Conservation (phyloP, 352 stramenopile species). For the Phytophthora hibernalis region DNA sequence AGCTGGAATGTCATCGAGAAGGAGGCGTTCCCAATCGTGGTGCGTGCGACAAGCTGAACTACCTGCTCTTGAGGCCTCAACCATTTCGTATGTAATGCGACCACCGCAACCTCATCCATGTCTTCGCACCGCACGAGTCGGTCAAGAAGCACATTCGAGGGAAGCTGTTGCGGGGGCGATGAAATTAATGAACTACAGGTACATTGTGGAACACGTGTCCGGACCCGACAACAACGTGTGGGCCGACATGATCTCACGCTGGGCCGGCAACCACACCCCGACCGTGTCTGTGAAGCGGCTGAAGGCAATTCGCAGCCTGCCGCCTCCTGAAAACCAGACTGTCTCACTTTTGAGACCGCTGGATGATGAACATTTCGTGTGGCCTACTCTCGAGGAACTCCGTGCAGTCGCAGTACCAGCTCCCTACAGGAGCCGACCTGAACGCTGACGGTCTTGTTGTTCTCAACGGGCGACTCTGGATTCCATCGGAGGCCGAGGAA, state of each 20-base stretch:
- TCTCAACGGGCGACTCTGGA: not conserved
- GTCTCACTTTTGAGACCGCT: not conserved
- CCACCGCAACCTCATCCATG: constrained; percentile 8
- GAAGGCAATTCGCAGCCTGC: not conserved
- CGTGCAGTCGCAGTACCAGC: not conserved
- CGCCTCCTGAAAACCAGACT: no score
- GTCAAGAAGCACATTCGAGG: constrained; percentile 18
- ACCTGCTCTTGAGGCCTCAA: constrained; percentile 5
- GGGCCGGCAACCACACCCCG: not conserved
- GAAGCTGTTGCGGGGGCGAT: constrained; percentile 2
- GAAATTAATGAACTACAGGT: constrained; percentile 8
- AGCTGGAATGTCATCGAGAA: not conserved
- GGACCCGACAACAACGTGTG: constrained; percentile 1
- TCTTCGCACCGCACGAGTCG: not conserved
- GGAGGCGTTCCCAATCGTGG: not conserved
- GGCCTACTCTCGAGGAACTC: not conserved
- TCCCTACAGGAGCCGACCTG: not conserved
- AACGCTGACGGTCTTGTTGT: not conserved
- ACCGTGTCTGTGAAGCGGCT: not conserved
- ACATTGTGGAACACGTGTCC: constrained; percentile 17
- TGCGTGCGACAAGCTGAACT: constrained; percentile 10
- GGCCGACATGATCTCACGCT: constrained; percentile 18
- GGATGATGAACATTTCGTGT: constrained; percentile 5
- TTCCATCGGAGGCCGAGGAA: not conserved
- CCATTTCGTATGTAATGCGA: constrained; percentile 14